Conservation (phyloP, 345 rosid species). For the Lumnitzera littorea region DNA sequence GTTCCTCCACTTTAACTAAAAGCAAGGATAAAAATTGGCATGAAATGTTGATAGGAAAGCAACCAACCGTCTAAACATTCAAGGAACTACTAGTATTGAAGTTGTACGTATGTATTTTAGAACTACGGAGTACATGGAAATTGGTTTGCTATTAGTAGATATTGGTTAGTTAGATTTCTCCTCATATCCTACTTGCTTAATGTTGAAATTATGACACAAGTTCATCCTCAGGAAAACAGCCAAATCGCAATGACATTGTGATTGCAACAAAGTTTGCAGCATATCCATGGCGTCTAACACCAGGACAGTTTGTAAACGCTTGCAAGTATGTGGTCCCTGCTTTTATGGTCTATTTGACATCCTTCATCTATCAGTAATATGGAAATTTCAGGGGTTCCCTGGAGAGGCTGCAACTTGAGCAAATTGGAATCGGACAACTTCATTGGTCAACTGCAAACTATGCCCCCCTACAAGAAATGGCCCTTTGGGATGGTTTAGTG, state of each 20-base stretch:
- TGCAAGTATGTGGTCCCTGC: slow-evolving; percentile 48
- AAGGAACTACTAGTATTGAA: no score
- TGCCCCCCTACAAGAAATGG: slow-evolving; percentile 70
- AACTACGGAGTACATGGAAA: no score
- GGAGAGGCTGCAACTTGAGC: slow-evolving; percentile 65
- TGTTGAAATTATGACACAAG: slow-evolving; percentile 1
- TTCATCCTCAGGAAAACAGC: slow-evolving; percentile 32
- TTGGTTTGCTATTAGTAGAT: no score
- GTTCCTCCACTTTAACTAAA: no score
- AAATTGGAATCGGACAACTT: slow-evolving; percentile 81
- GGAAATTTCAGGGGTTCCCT: slow-evolving; percentile 53
- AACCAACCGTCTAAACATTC: no score
- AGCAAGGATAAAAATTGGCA: no score
- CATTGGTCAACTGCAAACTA: slow-evolving; percentile 97
- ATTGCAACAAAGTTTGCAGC: slow-evolving; percentile 96
- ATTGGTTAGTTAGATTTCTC: no score
- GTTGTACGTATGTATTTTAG: no score
- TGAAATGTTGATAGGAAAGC: no score
- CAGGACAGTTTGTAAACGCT: slow-evolving; percentile 85
- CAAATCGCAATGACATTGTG: slow-evolving; percentile 44
- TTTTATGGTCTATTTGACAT: neutral
- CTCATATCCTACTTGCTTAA: neutral
- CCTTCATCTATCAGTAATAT: neutral
- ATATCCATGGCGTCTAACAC: slow-evolving; percentile 87
- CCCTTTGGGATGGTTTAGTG: slow-evolving; percentile 83